A percentile compares a stretch with the other conserved stretches of the same genome.
These are phyloP conservation scores for Lachnellula hyalina DNA, from an alignment of 2,329 filamentous ascomycete species.

Conservation along the genomic window DNA sequence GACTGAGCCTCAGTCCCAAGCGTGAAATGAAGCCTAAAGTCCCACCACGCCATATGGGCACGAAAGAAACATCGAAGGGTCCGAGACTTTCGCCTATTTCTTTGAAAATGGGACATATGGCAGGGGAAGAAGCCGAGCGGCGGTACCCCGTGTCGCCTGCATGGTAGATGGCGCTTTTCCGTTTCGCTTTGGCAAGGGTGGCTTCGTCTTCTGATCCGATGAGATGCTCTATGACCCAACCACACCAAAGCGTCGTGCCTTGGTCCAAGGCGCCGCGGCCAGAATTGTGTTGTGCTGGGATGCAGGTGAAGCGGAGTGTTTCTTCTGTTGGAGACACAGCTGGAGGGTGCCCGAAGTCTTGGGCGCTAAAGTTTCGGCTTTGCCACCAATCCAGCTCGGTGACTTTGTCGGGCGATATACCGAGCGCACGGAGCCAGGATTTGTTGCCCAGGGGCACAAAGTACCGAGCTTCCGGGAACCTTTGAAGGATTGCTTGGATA, in stretches of 20 bases:
- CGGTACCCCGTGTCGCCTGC: conserved; percentile 60
- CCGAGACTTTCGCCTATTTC: conserved; percentile 77
- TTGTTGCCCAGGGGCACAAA: conserved; percentile 82
- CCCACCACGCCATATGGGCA: conserved; percentile 65
- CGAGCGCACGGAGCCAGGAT: conserved; percentile 66
- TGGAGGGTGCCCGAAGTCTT: conserved; percentile 22
- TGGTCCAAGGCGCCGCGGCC: conserved; percentile 61
- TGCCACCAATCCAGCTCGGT: conserved; percentile 97
- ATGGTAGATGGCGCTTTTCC: conserved; percentile 84
- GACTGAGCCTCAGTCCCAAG: conserved; percentile 17
- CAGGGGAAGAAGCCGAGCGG: conserved; percentile 60
- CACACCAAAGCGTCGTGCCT: conserved; percentile 75
- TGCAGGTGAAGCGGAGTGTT: conserved; percentile 45
- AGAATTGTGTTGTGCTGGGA: conserved; percentile 79
- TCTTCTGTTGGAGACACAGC: conserved; percentile 55
- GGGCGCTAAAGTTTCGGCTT: conserved; percentile 61
- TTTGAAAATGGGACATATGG: conserved; percentile 73
- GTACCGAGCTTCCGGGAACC: conserved; percentile 77
- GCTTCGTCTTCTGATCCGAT: conserved; percentile 9
- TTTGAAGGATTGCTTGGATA: conserved; percentile 61
- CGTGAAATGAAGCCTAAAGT: conserved; percentile 18
- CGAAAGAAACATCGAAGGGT: conserved; percentile 81
- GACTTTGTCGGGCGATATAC: conserved; percentile 56
- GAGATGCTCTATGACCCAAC: conserved; percentile 62
- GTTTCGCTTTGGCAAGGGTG: conserved; percentile 54